Conservation (phyloP, 1,139 yeast genomes). For the Hansenula sp. region DNA sequence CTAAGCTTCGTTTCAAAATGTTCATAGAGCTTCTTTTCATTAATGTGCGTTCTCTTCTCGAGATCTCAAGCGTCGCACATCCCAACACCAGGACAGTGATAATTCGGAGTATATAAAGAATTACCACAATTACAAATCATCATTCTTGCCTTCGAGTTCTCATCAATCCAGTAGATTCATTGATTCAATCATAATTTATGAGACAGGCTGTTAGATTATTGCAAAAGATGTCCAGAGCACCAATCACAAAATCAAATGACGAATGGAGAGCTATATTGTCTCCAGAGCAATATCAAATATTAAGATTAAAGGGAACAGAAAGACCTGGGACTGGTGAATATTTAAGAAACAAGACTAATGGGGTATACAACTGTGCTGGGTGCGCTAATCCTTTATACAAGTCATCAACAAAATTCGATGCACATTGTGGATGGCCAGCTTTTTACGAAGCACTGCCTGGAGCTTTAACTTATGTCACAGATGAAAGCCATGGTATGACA, state of each 20-base stretch:
- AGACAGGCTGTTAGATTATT: conserved; percentile 1
- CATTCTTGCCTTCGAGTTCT: background rate
- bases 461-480: conserved; percentile 59
- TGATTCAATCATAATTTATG: too few species aligned
- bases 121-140: too few species aligned
- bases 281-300: conserved; percentile 75
- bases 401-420: conserved; percentile 76
- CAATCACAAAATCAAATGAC: conserved; percentile 41
- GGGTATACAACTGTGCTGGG: conserved; percentile 80
- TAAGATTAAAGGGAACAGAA: conserved; percentile 83
- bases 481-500: conserved; percentile 65
- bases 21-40: too few species aligned
- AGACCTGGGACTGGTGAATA: conserved; percentile 77
- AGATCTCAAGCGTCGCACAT: background rate
- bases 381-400: conserved; percentile 77
- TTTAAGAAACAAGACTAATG: conserved; percentile 40
- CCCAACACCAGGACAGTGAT: background rate
- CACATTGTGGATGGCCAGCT: conserved; percentile 99
- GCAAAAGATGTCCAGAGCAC: conserved; percentile 11
- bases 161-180: too few species aligned
- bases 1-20: too few species aligned
- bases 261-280: conserved; percentile 82
- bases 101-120: background rate
- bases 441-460: conserved; percentile 89
- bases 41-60: too few species aligned